These are phyloP conservation scores for Maudiozyma humilis DNA, from an alignment of 1,139 yeast genomes.

Conservation along the genomic window DNA sequence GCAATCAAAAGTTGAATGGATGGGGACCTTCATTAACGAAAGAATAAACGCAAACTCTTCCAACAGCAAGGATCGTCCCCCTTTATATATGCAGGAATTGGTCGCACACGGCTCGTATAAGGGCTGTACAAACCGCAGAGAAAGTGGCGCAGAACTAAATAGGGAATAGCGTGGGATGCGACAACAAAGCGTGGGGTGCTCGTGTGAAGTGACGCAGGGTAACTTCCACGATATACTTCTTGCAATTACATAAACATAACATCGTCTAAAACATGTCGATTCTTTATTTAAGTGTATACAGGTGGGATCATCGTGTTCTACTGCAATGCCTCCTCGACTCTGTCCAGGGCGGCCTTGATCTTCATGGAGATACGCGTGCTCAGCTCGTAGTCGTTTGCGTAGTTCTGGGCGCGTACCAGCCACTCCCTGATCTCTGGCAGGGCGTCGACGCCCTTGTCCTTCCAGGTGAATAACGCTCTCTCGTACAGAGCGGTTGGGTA, in stretches of 20 bases:
- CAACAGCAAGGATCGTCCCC: neutral
- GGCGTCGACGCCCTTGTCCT: constrained; percentile 44
- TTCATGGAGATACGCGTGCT: constrained; percentile 87
- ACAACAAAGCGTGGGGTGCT: too few relatives aligned
- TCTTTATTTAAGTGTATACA: neutral
- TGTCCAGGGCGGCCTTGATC: constrained; percentile 77
- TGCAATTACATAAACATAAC: neutral
- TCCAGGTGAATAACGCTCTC: constrained; percentile 78
- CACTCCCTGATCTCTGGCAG: constrained; percentile 54
- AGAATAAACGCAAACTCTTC: too few relatives aligned
- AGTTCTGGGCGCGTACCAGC: constrained; percentile 63
- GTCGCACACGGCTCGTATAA: too few relatives aligned
- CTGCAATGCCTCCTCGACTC: constrained; percentile 39
- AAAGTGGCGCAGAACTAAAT: neutral
- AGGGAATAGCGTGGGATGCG: neutral
- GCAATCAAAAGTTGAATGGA: too few relatives aligned
- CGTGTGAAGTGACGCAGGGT: too few relatives aligned
- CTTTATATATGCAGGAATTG: neutral
- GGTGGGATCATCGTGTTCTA: too few relatives aligned
- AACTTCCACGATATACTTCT: too few relatives aligned
- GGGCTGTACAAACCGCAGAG: too few relatives aligned
- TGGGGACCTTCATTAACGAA: too few relatives aligned
- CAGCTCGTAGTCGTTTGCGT: constrained; percentile 85
- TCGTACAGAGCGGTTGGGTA: constrained; percentile 87
- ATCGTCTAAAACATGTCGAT: neutral